Evolutionary conservation across 1,139 yeast genomes (phyloP).

Genomic region (Yamadazyma sp.): DNA sequence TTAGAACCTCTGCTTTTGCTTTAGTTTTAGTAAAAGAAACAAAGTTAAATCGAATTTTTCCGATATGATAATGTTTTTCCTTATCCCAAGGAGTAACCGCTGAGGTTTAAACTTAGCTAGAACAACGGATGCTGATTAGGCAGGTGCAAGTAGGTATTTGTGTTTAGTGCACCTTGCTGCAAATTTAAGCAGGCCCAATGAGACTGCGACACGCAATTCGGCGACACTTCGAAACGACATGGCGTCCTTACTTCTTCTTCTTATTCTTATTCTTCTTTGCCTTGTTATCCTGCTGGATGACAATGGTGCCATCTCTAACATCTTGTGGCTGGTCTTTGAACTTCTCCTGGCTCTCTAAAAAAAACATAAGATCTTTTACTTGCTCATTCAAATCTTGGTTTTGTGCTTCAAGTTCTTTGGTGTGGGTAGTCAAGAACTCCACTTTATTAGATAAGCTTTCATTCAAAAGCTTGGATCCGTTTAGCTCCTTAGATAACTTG

Average conservation of each 20-base stretch:
- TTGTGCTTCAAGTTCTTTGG: conserved; percentile 28
- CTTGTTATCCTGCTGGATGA: conserved; percentile 33
- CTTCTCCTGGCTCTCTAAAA: conserved; percentile 69
- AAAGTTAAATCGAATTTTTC: background rate
- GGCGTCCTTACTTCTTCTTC: conserved; percentile 7
- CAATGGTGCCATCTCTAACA: conserved; percentile 67
- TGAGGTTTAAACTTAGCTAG: too few species aligned
- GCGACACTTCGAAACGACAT: background rate
- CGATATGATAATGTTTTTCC: background rate
- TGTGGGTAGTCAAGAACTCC: conserved; percentile 40
- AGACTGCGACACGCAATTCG: background rate
- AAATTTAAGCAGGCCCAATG: conserved; percentile 1
- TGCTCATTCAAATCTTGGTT: conserved; percentile 65
- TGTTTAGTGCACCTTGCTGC: conserved; percentile 15
- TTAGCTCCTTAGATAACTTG: conserved; percentile 28
- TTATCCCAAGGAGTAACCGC: background rate
- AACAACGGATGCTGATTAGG: background rate
- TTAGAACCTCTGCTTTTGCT: background rate
- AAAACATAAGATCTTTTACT: conserved; percentile 79
- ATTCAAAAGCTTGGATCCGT: conserved; percentile 44
- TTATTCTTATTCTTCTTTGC: conserved; percentile 21
- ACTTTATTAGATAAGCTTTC: conserved; percentile 60
- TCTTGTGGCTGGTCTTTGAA: conserved; percentile 70
- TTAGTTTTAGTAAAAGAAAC: too few species aligned
- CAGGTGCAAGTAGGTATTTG: background rate